Conservation (phyloP, 2,329 filamentous ascomycete species). For the Phoma herbarum region DNA sequence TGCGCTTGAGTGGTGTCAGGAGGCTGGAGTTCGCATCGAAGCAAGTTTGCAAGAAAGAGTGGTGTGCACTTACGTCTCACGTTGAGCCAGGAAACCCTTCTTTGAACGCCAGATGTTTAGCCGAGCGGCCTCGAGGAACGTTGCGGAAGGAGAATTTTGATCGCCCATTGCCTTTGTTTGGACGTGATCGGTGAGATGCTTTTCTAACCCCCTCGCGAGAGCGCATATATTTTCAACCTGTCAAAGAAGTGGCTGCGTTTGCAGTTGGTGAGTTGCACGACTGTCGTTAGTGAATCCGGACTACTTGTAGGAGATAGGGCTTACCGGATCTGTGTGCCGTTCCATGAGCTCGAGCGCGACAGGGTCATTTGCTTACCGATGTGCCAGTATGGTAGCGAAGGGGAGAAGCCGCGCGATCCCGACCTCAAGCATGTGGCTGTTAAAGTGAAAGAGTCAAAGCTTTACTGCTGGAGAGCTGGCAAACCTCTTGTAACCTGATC, state of each 20-base stretch:
- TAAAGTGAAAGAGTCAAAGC: background rate
- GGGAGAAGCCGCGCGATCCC: background rate
- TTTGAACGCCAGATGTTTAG: background rate
- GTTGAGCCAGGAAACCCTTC: background rate
- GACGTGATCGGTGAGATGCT: background rate
- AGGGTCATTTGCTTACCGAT: background rate
- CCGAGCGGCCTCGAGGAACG: background rate
- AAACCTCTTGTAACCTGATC: background rate
- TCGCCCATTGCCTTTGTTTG: background rate
- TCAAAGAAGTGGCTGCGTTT: background rate
- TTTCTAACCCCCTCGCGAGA: background rate
- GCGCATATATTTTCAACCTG: background rate
- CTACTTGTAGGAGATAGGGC: background rate
- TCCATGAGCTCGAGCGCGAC: background rate
- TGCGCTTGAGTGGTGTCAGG: no score
- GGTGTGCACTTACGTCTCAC: background rate
- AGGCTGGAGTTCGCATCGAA: no score
- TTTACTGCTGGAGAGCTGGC: background rate
- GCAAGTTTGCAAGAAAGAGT: no score
- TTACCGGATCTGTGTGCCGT: background rate
- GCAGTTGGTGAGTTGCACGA: background rate
- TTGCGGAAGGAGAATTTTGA: conserved; percentile 1
- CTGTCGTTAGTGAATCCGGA: background rate
- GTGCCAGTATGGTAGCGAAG: background rate
- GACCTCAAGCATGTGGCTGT: background rate